phyloP scores from a whole-genome alignment of 2,329 filamentous ascomycete genomes.

The Scytalidium lignicola region DNA sequence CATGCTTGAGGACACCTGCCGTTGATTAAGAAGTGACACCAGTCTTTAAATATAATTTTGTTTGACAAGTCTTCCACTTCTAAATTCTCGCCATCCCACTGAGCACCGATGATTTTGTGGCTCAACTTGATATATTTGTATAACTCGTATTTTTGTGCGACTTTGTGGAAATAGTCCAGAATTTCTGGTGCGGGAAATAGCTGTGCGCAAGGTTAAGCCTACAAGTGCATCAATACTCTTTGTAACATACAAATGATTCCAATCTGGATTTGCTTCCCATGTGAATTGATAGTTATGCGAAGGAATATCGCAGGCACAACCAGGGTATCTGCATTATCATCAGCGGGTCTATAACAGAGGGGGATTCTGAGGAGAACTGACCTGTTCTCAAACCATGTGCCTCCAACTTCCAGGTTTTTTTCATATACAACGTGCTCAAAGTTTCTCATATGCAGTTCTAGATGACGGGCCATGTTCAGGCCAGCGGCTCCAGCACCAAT shows the following conservation, averaged over 20 bases:
- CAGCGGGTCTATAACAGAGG: no score
- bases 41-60: conserved; percentile 2
- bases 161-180: conserved; percentile 42
- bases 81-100: conserved; percentile 44
- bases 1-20: conserved; percentile 25
- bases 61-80: conserved; percentile 27
- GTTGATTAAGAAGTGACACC: neutral
- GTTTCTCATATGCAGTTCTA: conserved; percentile 1
- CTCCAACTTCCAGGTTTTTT: conserved; percentile 45
- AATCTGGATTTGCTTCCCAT: conserved; percentile 52
- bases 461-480: neutral
- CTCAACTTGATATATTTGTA: conserved; percentile 53
- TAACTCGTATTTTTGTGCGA: conserved; percentile 46
- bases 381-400: conserved; percentile 46
- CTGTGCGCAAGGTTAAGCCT: conserved; percentile 40
- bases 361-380: neutral
- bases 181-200: conserved; percentile 45
- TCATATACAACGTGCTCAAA: conserved; percentile 39
- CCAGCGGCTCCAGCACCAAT: neutral
- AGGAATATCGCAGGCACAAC: conserved; percentile 48
- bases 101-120: conserved; percentile 42
- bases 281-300: conserved; percentile 47
- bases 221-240: conserved; percentile 26
- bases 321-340: conserved; percentile 39
- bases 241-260: conserved; percentile 50